Percentiles rank a stretch among this genome's conserved stretches.
Evolutionary conservation across 768 basidiomycete species (phyloP).

Genomic region (Galerina sulciceps): DNA sequence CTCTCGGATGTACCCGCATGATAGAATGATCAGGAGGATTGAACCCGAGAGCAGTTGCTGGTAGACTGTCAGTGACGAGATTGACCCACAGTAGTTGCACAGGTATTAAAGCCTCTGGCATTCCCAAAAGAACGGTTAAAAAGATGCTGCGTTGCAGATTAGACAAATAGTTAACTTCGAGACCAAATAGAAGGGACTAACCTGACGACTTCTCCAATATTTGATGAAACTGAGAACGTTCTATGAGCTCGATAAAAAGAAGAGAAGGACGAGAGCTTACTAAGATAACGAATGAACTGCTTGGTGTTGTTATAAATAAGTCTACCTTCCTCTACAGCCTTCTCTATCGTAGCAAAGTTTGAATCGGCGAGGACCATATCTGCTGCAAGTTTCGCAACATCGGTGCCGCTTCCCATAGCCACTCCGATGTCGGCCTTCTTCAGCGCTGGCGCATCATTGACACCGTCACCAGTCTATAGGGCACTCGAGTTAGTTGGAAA

Average conservation of each 20-base stretch:
- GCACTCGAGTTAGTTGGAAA: not conserved
- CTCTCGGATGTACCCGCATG: conserved; percentile 93
- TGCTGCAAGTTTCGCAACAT: conserved; percentile 96
- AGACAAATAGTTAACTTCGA: conserved; percentile 23
- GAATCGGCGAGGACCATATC: conserved; percentile 98
- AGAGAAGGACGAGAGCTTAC: conserved; percentile 45
- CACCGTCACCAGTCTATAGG: conserved; percentile 89
- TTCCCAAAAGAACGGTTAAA: conserved; percentile 94
- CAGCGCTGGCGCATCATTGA: conserved; percentile 96
- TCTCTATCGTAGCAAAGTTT: conserved; percentile 96
- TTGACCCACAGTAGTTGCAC: conserved; percentile 99
- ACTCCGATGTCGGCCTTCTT: conserved; percentile 98
- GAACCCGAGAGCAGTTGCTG: conserved; percentile 97
- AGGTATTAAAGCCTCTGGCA: conserved; percentile 99
- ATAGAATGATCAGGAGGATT: conserved; percentile 97
- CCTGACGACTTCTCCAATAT: conserved; percentile 96
- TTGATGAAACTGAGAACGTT: conserved; percentile 73
- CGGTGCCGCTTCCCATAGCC: conserved; percentile 98
- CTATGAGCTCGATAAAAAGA: not conserved
- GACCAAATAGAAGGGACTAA: conserved; percentile 10
- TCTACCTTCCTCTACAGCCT: conserved; percentile 96
- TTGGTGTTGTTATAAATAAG: conserved; percentile 99
- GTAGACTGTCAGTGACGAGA: conserved; percentile 94
- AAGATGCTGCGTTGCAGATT: conserved; percentile 67
- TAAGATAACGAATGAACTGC: conserved; percentile 99